phyloP scores from a whole-genome alignment of 805 yeast species.

The Ogataea zsoltii region DNA sequence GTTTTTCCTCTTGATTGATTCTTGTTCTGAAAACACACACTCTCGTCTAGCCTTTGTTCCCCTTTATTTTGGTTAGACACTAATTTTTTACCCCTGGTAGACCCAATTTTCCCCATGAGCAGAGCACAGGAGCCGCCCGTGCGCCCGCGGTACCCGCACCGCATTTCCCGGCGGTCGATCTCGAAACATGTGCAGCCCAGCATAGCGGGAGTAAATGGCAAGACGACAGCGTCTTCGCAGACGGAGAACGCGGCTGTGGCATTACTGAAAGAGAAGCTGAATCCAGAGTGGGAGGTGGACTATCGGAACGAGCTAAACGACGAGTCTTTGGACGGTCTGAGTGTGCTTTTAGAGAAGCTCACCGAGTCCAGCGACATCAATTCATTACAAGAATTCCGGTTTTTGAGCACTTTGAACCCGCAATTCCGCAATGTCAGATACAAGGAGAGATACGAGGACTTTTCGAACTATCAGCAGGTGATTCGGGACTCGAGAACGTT shows the following conservation, averaged over 20 bases:
- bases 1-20: too few species aligned
- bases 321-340: slow-evolving; percentile 17
- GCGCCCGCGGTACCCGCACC: slow-evolving; percentile 19
- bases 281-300: slow-evolving; percentile 34
- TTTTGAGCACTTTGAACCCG: slow-evolving; percentile 20
- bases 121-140: slow-evolving; percentile 8
- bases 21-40: too few species aligned
- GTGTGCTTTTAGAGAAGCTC: slow-evolving; percentile 12
- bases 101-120: too few species aligned
- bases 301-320: slow-evolving; percentile 21
- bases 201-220: slow-evolving; percentile 10
- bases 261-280: slow-evolving; percentile 19
- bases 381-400: slow-evolving; percentile 28
- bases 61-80: too few species aligned
- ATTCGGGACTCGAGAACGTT: slow-evolving; percentile 36
- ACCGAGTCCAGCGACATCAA: slow-evolving; percentile 6
- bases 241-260: slow-evolving; percentile 8
- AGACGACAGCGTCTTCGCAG: neutral
- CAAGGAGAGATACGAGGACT: slow-evolving; percentile 25
- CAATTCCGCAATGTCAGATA: slow-evolving; percentile 12
- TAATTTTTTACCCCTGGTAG: too few species aligned
- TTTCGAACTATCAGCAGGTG: slow-evolving; percentile 26
- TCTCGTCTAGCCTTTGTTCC: too few species aligned
- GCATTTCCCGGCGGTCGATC: slow-evolving; percentile 32
- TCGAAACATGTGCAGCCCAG: slow-evolving; percentile 27